Conservation (phyloP, 768 basidiomycete genomes). For the Lactarius quietus region DNA sequence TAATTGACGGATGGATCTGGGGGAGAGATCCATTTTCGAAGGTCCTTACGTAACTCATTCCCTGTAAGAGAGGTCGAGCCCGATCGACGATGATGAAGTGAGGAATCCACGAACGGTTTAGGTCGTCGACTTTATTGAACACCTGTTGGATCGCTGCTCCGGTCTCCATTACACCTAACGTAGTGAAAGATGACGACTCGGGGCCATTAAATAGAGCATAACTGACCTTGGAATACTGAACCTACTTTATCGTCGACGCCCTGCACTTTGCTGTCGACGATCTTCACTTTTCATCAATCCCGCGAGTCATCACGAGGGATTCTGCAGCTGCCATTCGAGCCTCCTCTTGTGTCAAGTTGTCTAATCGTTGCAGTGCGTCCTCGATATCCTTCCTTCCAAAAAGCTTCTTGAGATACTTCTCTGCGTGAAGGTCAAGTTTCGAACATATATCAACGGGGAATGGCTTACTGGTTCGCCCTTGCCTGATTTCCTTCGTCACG, state of each 20-base stretch:
- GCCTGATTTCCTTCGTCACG: neutral
- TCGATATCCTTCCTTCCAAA: too few species aligned
- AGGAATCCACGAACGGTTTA: neutral
- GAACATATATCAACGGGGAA: neutral
- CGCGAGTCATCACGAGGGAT: neutral
- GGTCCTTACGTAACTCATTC: neutral
- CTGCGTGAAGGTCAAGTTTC: neutral
- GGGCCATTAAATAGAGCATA: too few species aligned
- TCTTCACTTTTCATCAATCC: neutral
- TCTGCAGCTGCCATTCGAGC: neutral
- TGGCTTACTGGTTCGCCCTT: too few species aligned
- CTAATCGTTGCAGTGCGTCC: too few species aligned
- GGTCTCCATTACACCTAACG: neutral
- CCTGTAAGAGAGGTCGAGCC: neutral
- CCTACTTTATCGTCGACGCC: too few species aligned
- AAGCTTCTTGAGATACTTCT: neutral
- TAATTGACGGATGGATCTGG: too few species aligned
- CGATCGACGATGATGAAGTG: neutral
- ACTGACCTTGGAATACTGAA: too few species aligned
- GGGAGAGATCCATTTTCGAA: too few species aligned
- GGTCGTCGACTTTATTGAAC: neutral
- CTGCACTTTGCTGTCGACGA: neutral
- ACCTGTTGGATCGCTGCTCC: neutral
- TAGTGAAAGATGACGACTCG: too few species aligned
- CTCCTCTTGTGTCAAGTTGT: neutral